Evolutionary conservation across 1,284 basidiomycete genomes (phyloP), one percentile per base, ranked within the genome.

Genomic region (Macrocystidia cucumis): DNA sequence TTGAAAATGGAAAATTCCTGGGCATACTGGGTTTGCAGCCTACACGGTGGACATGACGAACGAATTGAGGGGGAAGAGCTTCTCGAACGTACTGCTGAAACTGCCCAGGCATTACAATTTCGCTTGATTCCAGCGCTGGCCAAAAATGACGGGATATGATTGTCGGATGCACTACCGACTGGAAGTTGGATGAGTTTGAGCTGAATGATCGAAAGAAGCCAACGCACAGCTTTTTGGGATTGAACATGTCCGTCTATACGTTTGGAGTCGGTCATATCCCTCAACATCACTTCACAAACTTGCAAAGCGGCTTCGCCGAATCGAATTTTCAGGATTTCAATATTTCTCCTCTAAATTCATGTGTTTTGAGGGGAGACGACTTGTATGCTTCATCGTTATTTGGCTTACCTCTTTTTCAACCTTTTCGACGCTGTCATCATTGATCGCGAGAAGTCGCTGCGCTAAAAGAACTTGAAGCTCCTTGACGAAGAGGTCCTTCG

Each of bases 271-370:
- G 88, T 83, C 76, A 97, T 86, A 56, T 97, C 92, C 51, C 82
- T 86, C 51, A 97, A 62, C 92, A 97, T 97, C 40, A 97, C 91
- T 54, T 97, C 92, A 65, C 91, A 95, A 1, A 91, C 84, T 54
- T 92, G 89, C 41, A 97, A 57, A 0, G 89, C 81, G 1, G 79
- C 72, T 51, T 97, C 92, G 13, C 92, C 92, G 48, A 97, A 97
- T 3, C 92, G 80, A 35, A 91, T 74, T 65, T 96, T 97, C 41
- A 97, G 62, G 34, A 93, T 86, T 56, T 96, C 91, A 39, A 96
- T 80, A 47, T 89, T 95, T 18, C 86, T 75, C 17, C 92, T 76
- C 89, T 95, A 23, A 6, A 37, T 13, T 13, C 14, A 35, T 26
- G 32, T 14, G 4, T 36, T 34, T n/a, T 11, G 14, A 12, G 9